These are phyloP conservation scores for Alternaria triticina DNA, from an alignment of 2,329 filamentous ascomycete genomes.

Conservation along the genomic window DNA sequence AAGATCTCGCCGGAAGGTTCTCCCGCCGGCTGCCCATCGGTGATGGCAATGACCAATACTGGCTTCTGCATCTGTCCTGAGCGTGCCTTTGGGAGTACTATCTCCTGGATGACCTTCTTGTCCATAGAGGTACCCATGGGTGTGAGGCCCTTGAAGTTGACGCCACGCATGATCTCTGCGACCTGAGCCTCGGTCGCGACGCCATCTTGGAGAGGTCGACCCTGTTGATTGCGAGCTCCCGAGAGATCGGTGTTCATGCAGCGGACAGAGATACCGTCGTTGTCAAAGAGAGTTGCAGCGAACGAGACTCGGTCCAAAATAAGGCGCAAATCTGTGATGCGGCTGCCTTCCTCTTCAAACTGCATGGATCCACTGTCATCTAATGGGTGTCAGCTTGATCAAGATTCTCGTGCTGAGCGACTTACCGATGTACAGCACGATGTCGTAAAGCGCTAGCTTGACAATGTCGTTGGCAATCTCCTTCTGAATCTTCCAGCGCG, in stretches of 20 bases:
- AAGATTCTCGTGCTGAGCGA: not conserved
- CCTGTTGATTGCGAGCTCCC: conserved; percentile 30
- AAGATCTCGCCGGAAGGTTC: conserved; percentile 64
- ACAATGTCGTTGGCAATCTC: conserved; percentile 69
- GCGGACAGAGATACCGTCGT: conserved; percentile 70
- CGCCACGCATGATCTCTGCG: conserved; percentile 61
- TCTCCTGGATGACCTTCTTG: conserved; percentile 68
- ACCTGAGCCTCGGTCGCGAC: conserved; percentile 66
- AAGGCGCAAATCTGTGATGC: conserved; percentile 70
- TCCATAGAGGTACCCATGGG: conserved; percentile 69
- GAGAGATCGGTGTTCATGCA: conserved; percentile 70
- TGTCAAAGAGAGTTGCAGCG: conserved; percentile 71
- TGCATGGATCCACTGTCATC: conserved; percentile 74
- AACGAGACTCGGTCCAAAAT: conserved; percentile 69
- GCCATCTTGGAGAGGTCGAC: conserved; percentile 56
- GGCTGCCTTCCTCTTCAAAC: conserved; percentile 70
- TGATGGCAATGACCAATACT: conserved; percentile 69
- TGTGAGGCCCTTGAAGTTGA: conserved; percentile 70
- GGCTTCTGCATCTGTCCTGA: conserved; percentile 65
- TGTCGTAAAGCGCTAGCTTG: conserved; percentile 67
- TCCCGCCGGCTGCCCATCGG: conserved; percentile 70
- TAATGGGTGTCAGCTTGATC: conserved; percentile 25
- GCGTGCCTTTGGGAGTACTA: conserved; percentile 62
- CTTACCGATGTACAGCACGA: conserved; percentile 64
- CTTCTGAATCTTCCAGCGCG: conserved; percentile 62